These are phyloP conservation scores for Capsicum rhomboideum DNA, from an alignment of 257 asterid genomes.

Conservation along the genomic window DNA sequence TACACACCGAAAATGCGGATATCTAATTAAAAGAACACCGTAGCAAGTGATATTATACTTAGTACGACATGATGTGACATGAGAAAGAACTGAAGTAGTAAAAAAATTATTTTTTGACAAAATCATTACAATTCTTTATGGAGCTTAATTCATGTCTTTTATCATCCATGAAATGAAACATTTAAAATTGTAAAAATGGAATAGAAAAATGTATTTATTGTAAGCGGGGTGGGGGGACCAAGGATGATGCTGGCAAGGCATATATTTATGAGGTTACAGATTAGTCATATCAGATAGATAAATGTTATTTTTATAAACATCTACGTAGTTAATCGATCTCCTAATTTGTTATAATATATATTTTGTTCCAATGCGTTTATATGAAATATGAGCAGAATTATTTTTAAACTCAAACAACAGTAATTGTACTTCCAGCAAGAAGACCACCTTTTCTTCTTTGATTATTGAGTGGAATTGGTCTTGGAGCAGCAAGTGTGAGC, in stretches of 20 bases:
- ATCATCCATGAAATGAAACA: neutral
- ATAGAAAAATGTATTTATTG: neutral
- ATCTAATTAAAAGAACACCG: neutral
- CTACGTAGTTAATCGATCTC: neutral
- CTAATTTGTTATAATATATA: neutral
- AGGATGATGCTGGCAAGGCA: neutral
- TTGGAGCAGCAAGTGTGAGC: slow-evolving; percentile 17
- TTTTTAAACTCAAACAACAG: neutral
- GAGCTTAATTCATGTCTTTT: neutral
- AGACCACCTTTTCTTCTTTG: neutral
- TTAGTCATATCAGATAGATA: neutral
- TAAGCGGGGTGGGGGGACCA: neutral
- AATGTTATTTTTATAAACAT: neutral
- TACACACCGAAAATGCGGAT: neutral
- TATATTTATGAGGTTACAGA: neutral
- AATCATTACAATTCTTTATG: neutral
- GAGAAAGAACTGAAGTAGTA: neutral
- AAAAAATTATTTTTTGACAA: neutral
- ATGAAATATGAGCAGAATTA: neutral
- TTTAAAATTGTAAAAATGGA: neutral
- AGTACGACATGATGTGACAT: neutral
- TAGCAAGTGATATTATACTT: neutral
- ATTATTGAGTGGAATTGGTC: neutral
- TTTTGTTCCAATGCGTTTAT: neutral
- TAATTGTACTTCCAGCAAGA: slow-evolving; percentile 1